Conservation (phyloP, 2,329 filamentous ascomycete species). For the Tothia fuscella region DNA sequence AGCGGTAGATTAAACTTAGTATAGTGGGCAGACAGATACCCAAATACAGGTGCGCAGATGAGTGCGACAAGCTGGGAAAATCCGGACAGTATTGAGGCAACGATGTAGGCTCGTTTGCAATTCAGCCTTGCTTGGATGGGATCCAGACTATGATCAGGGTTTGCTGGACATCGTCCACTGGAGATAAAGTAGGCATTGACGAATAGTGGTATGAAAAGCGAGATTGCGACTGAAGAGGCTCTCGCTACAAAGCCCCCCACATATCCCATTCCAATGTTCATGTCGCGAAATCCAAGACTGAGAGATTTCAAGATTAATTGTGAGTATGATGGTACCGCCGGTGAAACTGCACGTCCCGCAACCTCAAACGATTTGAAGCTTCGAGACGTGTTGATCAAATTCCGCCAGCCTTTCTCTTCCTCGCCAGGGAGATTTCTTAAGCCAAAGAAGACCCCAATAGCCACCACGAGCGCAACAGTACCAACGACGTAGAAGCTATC, state of each 20-base stretch:
- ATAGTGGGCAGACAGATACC: slow-evolving; percentile 64
- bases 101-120: slow-evolving; percentile 75
- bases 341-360: not conserved
- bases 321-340: slow-evolving; percentile 23
- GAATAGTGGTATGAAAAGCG: slow-evolving; percentile 84
- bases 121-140: slow-evolving; percentile 55
- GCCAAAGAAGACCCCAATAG: slow-evolving; percentile 66
- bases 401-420: slow-evolving; percentile 58
- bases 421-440: slow-evolving; percentile 58
- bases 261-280: slow-evolving; percentile 75
- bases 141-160: slow-evolving; percentile 25
- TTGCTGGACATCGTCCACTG: slow-evolving; percentile 60
- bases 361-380: slow-evolving; percentile 9
- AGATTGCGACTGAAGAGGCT: slow-evolving; percentile 89
- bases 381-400: slow-evolving; percentile 16
- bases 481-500: slow-evolving; percentile 85
- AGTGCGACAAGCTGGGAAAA: slow-evolving; percentile 80
- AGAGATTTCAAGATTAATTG: slow-evolving; percentile 30
- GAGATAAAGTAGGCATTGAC: slow-evolving; percentile 83
- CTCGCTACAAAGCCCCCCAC: slow-evolving; percentile 89
- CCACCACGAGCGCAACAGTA: slow-evolving; percentile 56
- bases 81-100: slow-evolving; percentile 78
- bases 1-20: slow-evolving; percentile 61
- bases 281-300: slow-evolving; percentile 58
- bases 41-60: slow-evolving; percentile 74